Evolutionary conservation across 805 yeast genomes (phyloP).

Genomic region (Candida ovalis): DNA sequence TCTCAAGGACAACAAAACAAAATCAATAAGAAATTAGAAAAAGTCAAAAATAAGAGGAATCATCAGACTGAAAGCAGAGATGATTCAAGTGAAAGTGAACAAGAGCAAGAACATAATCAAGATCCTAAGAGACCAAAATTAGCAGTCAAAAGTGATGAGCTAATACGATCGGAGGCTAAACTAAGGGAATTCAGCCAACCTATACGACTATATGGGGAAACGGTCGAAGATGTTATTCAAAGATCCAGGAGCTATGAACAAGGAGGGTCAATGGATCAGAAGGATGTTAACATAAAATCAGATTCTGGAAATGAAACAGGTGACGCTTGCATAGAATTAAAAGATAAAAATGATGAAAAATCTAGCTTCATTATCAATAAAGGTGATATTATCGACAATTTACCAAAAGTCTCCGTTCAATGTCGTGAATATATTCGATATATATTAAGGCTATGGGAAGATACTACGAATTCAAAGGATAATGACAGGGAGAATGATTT

Average conservation of each 20-base stretch:
- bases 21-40: conserved; percentile 3
- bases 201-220: conserved; percentile 16
- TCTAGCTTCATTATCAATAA: conserved; percentile 14
- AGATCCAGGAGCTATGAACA: conserved; percentile 4
- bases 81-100: background rate
- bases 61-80: conserved; percentile 1
- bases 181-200: conserved; percentile 14
- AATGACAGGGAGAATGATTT: conserved; percentile 10
- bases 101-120: background rate
- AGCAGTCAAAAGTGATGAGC: background rate
- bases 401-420: conserved; percentile 35
- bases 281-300: background rate
- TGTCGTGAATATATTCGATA: conserved; percentile 45
- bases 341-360: background rate
- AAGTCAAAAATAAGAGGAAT: conserved; percentile 1
- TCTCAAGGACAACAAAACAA: conserved; percentile 2
- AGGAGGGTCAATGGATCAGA: conserved; percentile 3
- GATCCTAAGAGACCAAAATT: background rate
- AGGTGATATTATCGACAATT: conserved; percentile 33
- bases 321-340: too few species aligned
- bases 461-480: conserved; percentile 8
- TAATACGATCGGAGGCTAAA: conserved; percentile 6
- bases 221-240: conserved; percentile 10
- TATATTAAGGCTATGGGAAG: conserved; percentile 39
- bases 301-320: background rate